phyloP scores from a whole-genome alignment of 768 basidiomycete species.

The Termitomyces sp. region DNA sequence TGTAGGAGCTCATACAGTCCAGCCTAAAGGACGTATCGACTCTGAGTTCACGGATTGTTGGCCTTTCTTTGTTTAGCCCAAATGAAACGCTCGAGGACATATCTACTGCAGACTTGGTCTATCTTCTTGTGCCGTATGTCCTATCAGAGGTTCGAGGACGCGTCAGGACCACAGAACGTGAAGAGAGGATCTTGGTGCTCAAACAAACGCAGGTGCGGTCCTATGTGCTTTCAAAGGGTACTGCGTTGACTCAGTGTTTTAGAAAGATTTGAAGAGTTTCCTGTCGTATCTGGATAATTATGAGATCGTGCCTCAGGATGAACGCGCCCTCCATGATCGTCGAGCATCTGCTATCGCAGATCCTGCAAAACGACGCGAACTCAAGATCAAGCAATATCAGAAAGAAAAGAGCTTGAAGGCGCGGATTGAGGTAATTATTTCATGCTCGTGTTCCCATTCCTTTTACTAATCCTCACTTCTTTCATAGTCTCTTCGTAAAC shows the following conservation, averaged over 20 bases:
- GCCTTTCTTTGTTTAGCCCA: conserved; percentile 74
- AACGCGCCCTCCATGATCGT: conserved; percentile 54
- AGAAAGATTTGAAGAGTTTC: conserved; percentile 53
- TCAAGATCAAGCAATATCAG: conserved; percentile 90
- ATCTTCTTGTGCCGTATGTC: conserved; percentile 71
- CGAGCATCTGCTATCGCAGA: conserved; percentile 53
- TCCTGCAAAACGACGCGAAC: conserved; percentile 70
- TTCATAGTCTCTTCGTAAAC: conserved; percentile 53
- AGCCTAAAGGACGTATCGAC: conserved; percentile 55
- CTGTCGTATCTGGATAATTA: conserved; percentile 58
- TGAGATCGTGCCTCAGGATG: conserved; percentile 59
- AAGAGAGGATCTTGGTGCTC: conserved; percentile 58
- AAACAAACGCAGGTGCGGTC: conserved; percentile 54
- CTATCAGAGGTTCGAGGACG: conserved; percentile 65
- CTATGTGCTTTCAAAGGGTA: conserved; percentile 12
- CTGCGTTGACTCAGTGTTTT: conserved; percentile 16
- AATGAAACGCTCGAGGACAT: conserved; percentile 87
- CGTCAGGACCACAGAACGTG: conserved; percentile 50
- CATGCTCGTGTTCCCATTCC: background rate
- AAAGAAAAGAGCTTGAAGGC: conserved; percentile 78
- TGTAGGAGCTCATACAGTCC: conserved; percentile 57
- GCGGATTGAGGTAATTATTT: conserved; percentile 59
- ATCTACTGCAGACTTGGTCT: conserved; percentile 70
- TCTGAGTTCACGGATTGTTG: conserved; percentile 51
- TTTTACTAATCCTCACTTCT: background rate